Evolutionary conservation across 2,329 filamentous ascomycete genomes (phyloP).

Genomic region (Chaetomium sp.): DNA sequence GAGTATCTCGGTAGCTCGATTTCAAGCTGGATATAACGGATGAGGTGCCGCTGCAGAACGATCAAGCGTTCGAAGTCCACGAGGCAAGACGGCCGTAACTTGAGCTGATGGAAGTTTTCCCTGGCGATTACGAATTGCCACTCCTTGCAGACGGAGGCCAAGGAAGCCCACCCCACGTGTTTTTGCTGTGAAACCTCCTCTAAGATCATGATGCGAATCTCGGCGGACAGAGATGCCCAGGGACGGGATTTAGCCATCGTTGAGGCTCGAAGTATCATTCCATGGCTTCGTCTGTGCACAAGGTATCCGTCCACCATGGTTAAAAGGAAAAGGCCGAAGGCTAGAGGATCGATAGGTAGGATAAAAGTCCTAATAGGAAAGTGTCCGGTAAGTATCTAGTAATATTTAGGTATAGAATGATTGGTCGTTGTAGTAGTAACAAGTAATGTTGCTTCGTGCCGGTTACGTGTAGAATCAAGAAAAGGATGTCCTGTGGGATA

Average conservation of each 20-base stretch:
- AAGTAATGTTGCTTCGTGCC: neutral
- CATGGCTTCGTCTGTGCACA: neutral
- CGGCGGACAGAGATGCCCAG: constrained; percentile 6
- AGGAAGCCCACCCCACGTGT: constrained; percentile 8
- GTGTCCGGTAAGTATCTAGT: neutral
- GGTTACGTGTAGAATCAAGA: no score
- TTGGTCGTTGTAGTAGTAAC: neutral
- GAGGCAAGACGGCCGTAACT: constrained; percentile 1
- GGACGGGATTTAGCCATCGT: neutral
- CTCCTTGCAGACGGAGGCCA: constrained; percentile 11
- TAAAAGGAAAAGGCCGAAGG: neutral
- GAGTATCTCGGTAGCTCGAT: constrained; percentile 6
- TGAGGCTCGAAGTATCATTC: constrained; percentile 1
- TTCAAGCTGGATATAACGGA: neutral
- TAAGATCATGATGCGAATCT: constrained; percentile 4
- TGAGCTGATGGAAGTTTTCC: constrained; percentile 6
- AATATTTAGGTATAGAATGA: neutral
- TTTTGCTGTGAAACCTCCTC: constrained; percentile 11
- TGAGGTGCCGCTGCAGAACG: neutral
- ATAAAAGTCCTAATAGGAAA: neutral
- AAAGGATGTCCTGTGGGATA: no score
- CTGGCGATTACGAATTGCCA: constrained; percentile 2
- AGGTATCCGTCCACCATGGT: constrained; percentile 1
- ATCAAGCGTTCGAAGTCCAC: constrained; percentile 1
- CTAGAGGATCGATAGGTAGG: no score